Evolutionary conservation across 306 rosid genomes (phyloP).

Genomic region (Alnus rubra): DNA sequence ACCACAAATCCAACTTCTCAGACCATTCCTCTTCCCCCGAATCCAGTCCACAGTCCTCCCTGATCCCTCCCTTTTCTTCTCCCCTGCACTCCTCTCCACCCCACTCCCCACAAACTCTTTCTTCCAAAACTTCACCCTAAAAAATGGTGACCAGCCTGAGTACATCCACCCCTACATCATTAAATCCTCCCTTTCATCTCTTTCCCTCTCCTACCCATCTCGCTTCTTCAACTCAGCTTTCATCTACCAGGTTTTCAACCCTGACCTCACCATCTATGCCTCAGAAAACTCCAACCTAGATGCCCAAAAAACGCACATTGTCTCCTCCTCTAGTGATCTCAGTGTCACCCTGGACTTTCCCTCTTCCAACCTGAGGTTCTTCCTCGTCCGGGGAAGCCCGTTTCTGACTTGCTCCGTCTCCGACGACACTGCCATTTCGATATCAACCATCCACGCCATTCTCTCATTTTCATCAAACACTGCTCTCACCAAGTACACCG

Average conservation of each 20-base stretch:
- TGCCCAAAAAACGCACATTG: slow-evolving; percentile 44
- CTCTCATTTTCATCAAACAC: slow-evolving; percentile 50
- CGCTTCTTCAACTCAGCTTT: slow-evolving; percentile 39
- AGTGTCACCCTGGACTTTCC: slow-evolving; percentile 76
- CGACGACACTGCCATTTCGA: slow-evolving; percentile 43
- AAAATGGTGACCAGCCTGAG: slow-evolving; percentile 80
- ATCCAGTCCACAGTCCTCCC: slow-evolving; percentile 69
- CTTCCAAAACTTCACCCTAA: slow-evolving; percentile 78
- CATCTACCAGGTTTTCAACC: slow-evolving; percentile 53
- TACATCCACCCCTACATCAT: slow-evolving; percentile 83
- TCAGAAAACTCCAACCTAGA: slow-evolving; percentile 1
- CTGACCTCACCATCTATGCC: slow-evolving; percentile 72
- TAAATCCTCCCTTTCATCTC: slow-evolving; percentile 60
- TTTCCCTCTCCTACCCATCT: slow-evolving; percentile 70
- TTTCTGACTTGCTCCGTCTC: slow-evolving; percentile 58
- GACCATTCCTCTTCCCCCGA: slow-evolving; percentile 64
- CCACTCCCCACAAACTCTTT: slow-evolving; percentile 93
- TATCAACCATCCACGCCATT: slow-evolving; percentile 67
- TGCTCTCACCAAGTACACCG: slow-evolving; percentile 52
- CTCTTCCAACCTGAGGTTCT: slow-evolving; percentile 57
- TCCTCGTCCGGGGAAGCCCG: slow-evolving; percentile 88
- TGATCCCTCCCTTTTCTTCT: slow-evolving; percentile 82
- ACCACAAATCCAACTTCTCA: neutral
- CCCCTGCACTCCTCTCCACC: slow-evolving; percentile 49
- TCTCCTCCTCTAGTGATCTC: slow-evolving; percentile 69